Conservation (phyloP, 2,329 filamentous ascomycete genomes). For the Xylariaceae sp. region DNA sequence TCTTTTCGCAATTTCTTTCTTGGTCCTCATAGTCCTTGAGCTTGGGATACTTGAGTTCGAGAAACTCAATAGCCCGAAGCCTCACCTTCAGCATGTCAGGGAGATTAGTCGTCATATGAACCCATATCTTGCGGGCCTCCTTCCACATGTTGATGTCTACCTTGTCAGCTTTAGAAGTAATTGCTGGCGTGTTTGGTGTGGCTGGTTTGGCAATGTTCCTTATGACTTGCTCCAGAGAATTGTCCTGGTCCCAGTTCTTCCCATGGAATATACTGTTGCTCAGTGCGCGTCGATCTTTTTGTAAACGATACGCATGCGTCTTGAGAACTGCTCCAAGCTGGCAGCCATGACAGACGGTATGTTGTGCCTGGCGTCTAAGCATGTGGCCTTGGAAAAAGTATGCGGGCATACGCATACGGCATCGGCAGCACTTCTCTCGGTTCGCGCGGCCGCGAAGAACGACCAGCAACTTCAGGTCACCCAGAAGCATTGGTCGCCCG, state of each 20-base stretch:
- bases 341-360: constrained; percentile 33
- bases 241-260: not conserved
- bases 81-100: not conserved
- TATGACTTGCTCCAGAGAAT: not conserved
- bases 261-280: not conserved
- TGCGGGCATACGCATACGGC: constrained; percentile 13
- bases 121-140: not conserved
- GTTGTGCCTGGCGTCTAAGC: not conserved
- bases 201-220: constrained; percentile 1
- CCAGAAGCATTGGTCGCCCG: constrained; percentile 19
- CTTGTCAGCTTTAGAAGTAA: too few relatives aligned
- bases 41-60: too few relatives aligned
- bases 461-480: not conserved
- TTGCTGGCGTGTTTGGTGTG: too few relatives aligned
- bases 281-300: not conserved
- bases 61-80: not conserved
- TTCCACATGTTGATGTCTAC: not conserved
- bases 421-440: constrained; percentile 25
- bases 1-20: too few relatives aligned
- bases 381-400: constrained; percentile 27
- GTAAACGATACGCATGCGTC: constrained; percentile 14
- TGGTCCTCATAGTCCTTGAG: too few relatives aligned
- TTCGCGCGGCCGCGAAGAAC: too few relatives aligned
- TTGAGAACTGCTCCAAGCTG: constrained; percentile 15
- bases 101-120: not conserved